Base-by-base conservation (phyloP, 192 early-diverging fungal species). In the Coemansia sp. region DNA sequence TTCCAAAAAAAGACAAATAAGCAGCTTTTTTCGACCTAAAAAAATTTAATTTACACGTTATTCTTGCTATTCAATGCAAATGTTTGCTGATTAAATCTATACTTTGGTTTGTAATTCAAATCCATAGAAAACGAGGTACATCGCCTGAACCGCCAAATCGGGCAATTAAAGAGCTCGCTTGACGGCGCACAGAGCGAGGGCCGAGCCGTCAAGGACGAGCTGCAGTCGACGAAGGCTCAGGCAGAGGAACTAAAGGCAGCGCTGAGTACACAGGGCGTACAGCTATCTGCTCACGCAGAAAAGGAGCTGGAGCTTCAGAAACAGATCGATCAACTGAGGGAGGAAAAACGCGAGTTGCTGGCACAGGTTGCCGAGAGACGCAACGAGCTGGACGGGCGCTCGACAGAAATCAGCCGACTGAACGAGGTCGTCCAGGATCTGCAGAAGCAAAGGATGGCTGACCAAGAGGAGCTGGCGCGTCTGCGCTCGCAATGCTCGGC, bases 61-160 rank as follows among this genome's bases (percentile, higher is more conserved):
- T n/a, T n/a, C n/a, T n/a, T n/a, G n/a, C n/a, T n/a, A n/a, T n/a
- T n/a, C n/a, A n/a, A n/a, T n/a, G n/a, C n/a, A n/a, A n/a, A n/a
- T n/a, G n/a, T n/a, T n/a, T n/a, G n/a, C n/a, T n/a, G n/a, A n/a
- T n/a, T n/a, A n/a, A n/a, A n/a, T n/a, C n/a, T n/a, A n/a, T n/a
- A n/a, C n/a, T n/a, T n/a, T n/a, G n/a, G n/a, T n/a, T n/a, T n/a
- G n/a, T 19, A 28, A 36, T 24, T 13, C 18, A 18, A 16, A 50
- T 54, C 51, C 6, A 32, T 74, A 71, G 75, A 77, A 55, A 70
- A 65, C 20, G 75, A 77, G 39, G 65, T 77, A 8, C 75, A 77
- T 22, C 65, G 75, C 22, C 62, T 77, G 55, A 77, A 67, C 62
- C 68, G 62, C 48, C 67, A 54, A 55, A 29, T 77, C 19, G 75